Evolutionary conservation across 441 rosid genomes (phyloP).

Genomic region (Pelargonium fulgidum): DNA sequence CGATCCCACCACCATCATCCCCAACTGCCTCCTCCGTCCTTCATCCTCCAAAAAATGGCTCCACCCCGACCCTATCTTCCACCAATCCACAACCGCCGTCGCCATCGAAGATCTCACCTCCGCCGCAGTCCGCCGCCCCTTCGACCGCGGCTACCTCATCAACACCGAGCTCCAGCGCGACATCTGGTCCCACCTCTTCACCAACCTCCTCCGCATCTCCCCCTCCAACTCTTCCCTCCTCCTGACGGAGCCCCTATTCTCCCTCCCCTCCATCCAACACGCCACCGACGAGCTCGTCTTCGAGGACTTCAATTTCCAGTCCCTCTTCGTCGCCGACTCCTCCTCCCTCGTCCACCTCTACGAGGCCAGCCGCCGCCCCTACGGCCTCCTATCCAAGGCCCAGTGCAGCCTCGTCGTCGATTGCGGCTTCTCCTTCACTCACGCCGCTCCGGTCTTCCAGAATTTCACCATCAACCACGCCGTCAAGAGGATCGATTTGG

Average conservation of each 20-base stretch:
- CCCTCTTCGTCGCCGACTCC: slow-evolving; percentile 59
- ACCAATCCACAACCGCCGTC: slow-evolving; percentile 18
- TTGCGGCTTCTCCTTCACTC: slow-evolving; percentile 89
- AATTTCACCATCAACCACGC: slow-evolving; percentile 61
- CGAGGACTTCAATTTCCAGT: slow-evolving; percentile 71
- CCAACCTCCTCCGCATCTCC: slow-evolving; percentile 44
- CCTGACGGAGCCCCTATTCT: slow-evolving; percentile 65
- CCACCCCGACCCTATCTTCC: slow-evolving; percentile 37
- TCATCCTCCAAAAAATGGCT: slow-evolving; percentile 71
- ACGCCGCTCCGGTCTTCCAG: slow-evolving; percentile 80
- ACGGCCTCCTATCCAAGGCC: slow-evolving; percentile 47
- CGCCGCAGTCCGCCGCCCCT: slow-evolving; percentile 85
- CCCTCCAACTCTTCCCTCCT: slow-evolving; percentile 60
- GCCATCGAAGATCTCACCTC: slow-evolving; percentile 66
- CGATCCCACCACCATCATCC: slow-evolving; percentile 56
- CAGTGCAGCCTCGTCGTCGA: slow-evolving; percentile 84
- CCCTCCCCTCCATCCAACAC: slow-evolving; percentile 66
- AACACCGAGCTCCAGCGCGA: slow-evolving; percentile 86
- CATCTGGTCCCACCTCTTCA: slow-evolving; percentile 76
- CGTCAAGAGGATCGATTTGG: slow-evolving; percentile 77
- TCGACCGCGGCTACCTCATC: slow-evolving; percentile 88
- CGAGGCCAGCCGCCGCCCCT: slow-evolving; percentile 59
- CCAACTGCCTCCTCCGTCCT: slow-evolving; percentile 81
- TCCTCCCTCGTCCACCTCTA: slow-evolving; percentile 73
- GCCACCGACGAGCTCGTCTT: slow-evolving; percentile 79